These are phyloP conservation scores for Diaporthe vexans DNA, from an alignment of 2,329 filamentous ascomycete species.

Conservation along the genomic window DNA sequence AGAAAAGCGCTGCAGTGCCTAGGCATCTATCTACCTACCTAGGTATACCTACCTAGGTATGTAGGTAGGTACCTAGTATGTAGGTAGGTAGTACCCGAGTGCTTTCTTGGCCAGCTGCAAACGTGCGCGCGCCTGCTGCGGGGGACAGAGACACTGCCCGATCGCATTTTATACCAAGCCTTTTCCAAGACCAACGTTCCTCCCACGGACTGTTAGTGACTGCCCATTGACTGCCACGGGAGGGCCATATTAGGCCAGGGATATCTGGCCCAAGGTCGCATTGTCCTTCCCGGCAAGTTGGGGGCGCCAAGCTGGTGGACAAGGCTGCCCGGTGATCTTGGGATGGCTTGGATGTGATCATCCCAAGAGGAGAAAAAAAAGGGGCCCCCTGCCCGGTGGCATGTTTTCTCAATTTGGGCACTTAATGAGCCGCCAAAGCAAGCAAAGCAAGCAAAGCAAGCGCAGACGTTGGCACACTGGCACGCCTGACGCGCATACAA, in stretches of 20 bases:
- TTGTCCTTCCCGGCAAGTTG: constrained; percentile 27
- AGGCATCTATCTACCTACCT: no score
- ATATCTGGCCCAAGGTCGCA: constrained; percentile 25
- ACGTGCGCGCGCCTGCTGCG: constrained; percentile 1
- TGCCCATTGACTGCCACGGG: not conserved
- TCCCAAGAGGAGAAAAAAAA: constrained; percentile 29
- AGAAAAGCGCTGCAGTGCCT: not conserved
- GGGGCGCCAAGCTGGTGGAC: constrained; percentile 20
- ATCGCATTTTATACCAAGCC: constrained; percentile 25
- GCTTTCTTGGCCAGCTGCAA: constrained; percentile 7
- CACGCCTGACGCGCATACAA: constrained; percentile 24
- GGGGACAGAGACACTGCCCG: not conserved
- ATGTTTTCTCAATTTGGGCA: constrained; percentile 29
- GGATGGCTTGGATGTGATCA: constrained; percentile 31
- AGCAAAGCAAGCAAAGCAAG: not conserved
- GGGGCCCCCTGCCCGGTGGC: constrained; percentile 28
- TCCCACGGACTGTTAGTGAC: constrained; percentile 12
- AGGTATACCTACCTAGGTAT: no score
- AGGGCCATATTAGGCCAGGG: not conserved
- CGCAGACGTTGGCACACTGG: not conserved
- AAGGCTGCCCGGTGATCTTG: constrained; percentile 28
- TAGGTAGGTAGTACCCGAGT: not conserved
- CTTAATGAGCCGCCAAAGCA: constrained; percentile 27
- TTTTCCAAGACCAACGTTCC: constrained; percentile 28
- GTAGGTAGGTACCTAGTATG: no score